Evolutionary conservation across 768 basidiomycete species (phyloP), one percentile per base, ranked within the genome.

Genomic region (Termitomyces sp.): DNA sequence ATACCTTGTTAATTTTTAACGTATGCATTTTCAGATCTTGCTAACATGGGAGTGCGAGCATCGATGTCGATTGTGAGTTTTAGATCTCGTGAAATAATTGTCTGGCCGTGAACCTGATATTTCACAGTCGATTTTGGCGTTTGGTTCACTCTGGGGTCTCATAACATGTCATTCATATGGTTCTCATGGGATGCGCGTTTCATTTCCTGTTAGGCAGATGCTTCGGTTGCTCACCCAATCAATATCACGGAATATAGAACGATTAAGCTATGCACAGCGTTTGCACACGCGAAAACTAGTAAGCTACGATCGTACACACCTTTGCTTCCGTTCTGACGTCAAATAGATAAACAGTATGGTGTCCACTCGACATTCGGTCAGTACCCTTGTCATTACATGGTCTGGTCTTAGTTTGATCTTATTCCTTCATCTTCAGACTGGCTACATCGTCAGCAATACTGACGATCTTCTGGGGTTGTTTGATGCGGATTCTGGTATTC

Each of bases 171-270:
- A 91, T 64, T 83, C 85, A 0, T 94, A 91, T 60, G 90, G 91
- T 1, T 57, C 74, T 11, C 76, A 80, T 57, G 89, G 91, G n/a
- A 89, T 90, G 83, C 81, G 91, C 10, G 88, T 92, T 6, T 89
- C 90, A 1, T 91, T 92, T 70, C 88, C 88, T 3, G 85, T 91
- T 6, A 80, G 90, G 22, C 89, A 91, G 66, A 89, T 92, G 79
- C 78, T 92, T 45, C 80, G 88, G 18, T 79, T 92, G 9, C 73
- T 92, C 44, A 87, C 86, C 61, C 89, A 91, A 65, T 83, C 88
- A 2, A 87, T 92, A 56, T 89, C 87, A 31, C 77, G 85, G 47
- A 90, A 91, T 63, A 82, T 92, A 48, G 91, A 92, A 65, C 76
- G 90, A 11, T 66, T 93, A 58, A 86, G 83, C 64, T 91, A 90